These are phyloP conservation scores for Caryopteris hybrid DNA, from an alignment of 305 asterid genomes.

Conservation along the genomic window DNA sequence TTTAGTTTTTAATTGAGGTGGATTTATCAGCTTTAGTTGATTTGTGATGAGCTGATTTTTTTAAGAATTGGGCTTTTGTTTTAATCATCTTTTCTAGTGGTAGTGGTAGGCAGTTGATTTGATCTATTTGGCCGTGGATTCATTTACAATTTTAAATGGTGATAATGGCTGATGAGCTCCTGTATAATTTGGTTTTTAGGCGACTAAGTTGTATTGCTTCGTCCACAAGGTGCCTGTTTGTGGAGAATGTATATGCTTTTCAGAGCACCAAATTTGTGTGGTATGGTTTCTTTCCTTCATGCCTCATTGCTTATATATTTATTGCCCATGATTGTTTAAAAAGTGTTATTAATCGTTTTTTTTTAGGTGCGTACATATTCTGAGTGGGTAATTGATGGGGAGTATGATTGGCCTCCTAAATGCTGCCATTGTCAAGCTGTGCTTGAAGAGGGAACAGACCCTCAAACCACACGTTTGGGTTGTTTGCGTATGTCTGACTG, in stretches of 20 bases:
- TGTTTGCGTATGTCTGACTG: slow-evolving; percentile 76
- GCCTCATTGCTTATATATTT: neutral
- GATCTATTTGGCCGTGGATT: neutral
- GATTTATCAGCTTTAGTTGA: neutral
- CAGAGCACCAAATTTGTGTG: slow-evolving; percentile 96
- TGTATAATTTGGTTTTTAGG: slow-evolving; percentile 41
- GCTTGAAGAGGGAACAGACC: slow-evolving; percentile 61
- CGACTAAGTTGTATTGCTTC: slow-evolving; percentile 92
- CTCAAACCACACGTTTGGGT: slow-evolving; percentile 83
- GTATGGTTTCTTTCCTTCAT: slow-evolving; percentile 37
- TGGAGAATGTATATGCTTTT: slow-evolving; percentile 92
- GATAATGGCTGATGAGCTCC: slow-evolving; percentile 9
- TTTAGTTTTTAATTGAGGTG: neutral
- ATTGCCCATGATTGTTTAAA: neutral
- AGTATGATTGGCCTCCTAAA: slow-evolving; percentile 95
- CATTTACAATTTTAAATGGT: neutral
- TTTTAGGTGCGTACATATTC: slow-evolving; percentile 79
- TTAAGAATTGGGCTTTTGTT: neutral
- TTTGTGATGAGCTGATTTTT: neutral
- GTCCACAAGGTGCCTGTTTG: slow-evolving; percentile 98
- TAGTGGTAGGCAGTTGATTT: neutral
- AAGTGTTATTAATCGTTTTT: neutral
- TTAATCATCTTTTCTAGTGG: neutral
- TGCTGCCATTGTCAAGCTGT: slow-evolving; percentile 78
- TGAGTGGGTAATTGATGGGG: slow-evolving; percentile 98